Base-by-base conservation (phyloP, 441 rosid species). In the Croton setiger region DNA sequence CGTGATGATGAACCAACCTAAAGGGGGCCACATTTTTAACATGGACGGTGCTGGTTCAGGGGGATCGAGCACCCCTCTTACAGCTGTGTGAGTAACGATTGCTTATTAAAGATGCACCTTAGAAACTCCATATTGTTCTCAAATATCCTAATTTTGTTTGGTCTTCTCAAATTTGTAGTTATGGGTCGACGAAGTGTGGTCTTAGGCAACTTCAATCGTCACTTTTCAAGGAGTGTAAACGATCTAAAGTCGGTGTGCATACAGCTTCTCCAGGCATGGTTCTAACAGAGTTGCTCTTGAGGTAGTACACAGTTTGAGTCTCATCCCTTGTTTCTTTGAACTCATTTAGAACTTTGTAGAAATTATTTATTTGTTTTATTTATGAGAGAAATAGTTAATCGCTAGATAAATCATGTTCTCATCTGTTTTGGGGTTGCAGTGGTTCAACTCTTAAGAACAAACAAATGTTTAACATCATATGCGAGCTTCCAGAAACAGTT, bases 41-140 rank as follows among this genome's bases (percentile, higher is more conserved):
- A 93, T 88, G 98, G 98, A 93, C 71, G 97, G 97, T 64, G 97
- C 97, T 48, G 98, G 98, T 20, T 90, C 97, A 18, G 98, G 98
- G 11, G 97, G 97, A 54, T 93, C 98, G 17, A 93, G 98, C 75
- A 93, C 98, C 61, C 97, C 96, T 56, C 88, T 93, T 72, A 90
- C 98, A 0, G 98, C 97, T n/a, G 97, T 93, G 97, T 93, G 82
- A 81, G 92, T 76, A 69, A 10, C 49, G 45, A 67, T 45, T 75
- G 31, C 66, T 51, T 59, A 0, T 31, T 13, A 35, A 44, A 55
- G 18, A 11, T 18, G 51, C 37, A 54, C 6, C 69, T 35, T 39
- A 45, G 58, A 27, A 45, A 49, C 66, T 63, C 23, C 23, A 8
- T 11, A 27, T 1, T 6, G 48, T 39, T 21, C 27, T 15, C 59